Evolutionary conservation across 306 rosid genomes (phyloP).

Genomic region (Pueraria montana): DNA sequence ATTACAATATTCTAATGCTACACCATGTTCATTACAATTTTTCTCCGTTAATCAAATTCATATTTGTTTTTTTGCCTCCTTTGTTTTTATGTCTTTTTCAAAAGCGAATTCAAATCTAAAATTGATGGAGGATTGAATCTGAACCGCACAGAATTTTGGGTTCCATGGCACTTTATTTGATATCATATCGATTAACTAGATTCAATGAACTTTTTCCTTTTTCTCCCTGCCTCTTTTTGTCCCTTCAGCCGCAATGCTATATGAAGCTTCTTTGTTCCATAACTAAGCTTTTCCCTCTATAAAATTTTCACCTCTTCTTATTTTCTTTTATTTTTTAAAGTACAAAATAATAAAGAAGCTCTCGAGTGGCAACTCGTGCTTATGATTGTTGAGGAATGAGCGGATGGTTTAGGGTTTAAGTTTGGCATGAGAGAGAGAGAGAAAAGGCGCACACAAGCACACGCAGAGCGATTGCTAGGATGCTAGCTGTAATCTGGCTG

Average conservation of each 20-base stretch:
- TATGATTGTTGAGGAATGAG: conserved; percentile 63
- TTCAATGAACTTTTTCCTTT: background rate
- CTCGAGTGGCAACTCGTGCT: conserved; percentile 53
- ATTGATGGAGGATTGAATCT: background rate
- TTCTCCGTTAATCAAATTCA: background rate
- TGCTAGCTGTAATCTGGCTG: conserved; percentile 96
- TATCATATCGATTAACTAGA: background rate
- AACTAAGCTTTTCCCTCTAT: background rate
- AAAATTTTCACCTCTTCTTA: background rate
- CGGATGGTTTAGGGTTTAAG: conserved; percentile 69
- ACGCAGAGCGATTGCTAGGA: conserved; percentile 51
- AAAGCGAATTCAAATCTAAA: background rate
- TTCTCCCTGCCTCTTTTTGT: background rate
- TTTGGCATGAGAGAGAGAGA: conserved; percentile 59
- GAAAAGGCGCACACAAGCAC: background rate
- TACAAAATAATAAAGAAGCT: background rate
- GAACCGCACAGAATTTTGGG: background rate
- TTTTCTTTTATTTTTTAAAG: background rate
- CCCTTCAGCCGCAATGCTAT: conserved; percentile 11
- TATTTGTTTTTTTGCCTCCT: background rate
- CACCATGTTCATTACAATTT: background rate
- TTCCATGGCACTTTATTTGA: background rate
- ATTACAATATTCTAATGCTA: background rate
- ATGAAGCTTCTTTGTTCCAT: background rate
- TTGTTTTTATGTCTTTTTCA: background rate